Percentiles rank a stretch among this genome's conserved stretches.
Conservation (phyloP, 225 moss, liverwort and hornwort species). For the Bryoerythrophyllum caledonicum region DNA sequence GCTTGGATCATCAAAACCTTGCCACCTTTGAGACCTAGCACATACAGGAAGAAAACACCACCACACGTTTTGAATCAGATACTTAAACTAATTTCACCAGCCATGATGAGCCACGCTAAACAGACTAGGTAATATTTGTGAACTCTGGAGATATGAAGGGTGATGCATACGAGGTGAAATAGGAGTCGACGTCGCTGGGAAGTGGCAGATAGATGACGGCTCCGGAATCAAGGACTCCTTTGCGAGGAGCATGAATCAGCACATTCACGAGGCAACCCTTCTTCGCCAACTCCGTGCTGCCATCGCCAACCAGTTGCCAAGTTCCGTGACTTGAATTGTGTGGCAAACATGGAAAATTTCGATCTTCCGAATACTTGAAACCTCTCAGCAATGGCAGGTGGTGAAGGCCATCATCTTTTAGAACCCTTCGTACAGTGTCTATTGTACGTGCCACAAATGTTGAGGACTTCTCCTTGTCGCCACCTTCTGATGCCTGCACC, state of each 20-base stretch:
- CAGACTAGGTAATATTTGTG: not conserved
- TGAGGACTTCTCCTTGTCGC: constrained; percentile 7
- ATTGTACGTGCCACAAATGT: constrained; percentile 50
- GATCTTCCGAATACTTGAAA: not conserved
- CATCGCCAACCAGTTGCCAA: constrained; percentile 22
- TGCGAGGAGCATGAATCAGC: constrained; percentile 66
- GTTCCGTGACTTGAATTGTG: not conserved
- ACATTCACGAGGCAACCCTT: constrained; percentile 69
- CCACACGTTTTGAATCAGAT: not conserved
- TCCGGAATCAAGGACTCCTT: constrained; percentile 74
- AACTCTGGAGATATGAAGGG: not conserved
- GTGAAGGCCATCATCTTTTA: constrained; percentile 33
- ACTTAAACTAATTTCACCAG: not conserved
- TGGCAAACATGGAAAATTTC: not conserved
- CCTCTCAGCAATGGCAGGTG: constrained; percentile 32
- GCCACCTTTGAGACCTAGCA: constrained; percentile 52
- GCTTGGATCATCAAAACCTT: constrained; percentile 53
- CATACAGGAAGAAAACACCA: not conserved
- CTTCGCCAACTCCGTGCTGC: constrained; percentile 23
- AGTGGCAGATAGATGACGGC: constrained; percentile 67
- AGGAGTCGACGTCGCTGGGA: constrained; percentile 58
- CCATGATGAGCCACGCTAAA: not conserved
- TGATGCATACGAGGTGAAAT: constrained; percentile 50
- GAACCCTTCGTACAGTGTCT: constrained; percentile 24
- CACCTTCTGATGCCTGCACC: constrained; percentile 20